Base-by-base conservation (phyloP, 441 rosid species). In the Mallotus japonicus region DNA sequence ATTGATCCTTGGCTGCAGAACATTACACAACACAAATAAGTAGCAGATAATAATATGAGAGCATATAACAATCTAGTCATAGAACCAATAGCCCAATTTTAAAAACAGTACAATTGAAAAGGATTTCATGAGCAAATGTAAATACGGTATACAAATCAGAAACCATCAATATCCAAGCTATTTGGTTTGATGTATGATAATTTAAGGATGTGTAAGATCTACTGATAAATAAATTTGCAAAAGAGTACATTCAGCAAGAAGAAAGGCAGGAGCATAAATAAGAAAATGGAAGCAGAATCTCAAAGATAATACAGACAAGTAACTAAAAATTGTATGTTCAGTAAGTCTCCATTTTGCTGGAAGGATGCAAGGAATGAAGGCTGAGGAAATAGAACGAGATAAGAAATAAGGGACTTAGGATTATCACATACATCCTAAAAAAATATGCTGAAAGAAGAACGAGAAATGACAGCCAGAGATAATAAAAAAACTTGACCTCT, bases 1-100 rank as follows among this genome's bases (percentile, higher is more conserved):
- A 84, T 55, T 82, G 83, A 75, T 65, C 76, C 67, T 58, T 84
- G 65, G 50, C 85, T 83, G 82, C 75, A 73, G 22, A 71, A 72
- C 65, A 58, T 42, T 46, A 32, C 20, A 71, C 5, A 54, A 66
- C 74, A 53, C 68, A 56, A 22, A 16, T 59, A 55, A 51, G 12
- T 51, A 14, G 56, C 3, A 47, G 17, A 13, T 11, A 14, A 0
- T 50, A 17, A 8, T 6, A 54, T 54, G 20, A 55, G 6, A 44
- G 44, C 14, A n/a, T 19, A 16, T 34, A 15, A 46, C 51, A 64
- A 63, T 9, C n/a, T 12, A 37, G 11, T 44, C 11, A 44, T 44
- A 10, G 49, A 44, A 7, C n/a, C 5, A 60, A 37, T 2, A 62
- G 14, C 16, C 14, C 0, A 17, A 17, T 3, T 28, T 8, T 6